Evolutionary conservation across 2,329 filamentous ascomycete genomes (phyloP).

Genomic region (Clonostachys sp.): DNA sequence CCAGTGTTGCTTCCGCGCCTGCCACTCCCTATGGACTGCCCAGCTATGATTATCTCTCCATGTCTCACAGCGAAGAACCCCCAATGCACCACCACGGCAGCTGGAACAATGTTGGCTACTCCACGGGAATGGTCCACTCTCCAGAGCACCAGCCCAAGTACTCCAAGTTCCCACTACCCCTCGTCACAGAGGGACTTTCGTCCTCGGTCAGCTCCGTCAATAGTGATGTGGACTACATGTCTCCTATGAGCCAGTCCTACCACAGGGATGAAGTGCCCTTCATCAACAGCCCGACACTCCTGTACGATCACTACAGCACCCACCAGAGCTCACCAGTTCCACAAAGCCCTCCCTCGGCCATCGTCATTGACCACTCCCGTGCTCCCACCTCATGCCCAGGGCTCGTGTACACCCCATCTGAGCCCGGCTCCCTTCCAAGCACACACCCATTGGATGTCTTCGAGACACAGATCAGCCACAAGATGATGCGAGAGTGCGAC

Average conservation of each 20-base stretch:
- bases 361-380: slow-evolving; percentile 51
- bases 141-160: slow-evolving; percentile 27
- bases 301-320: slow-evolving; percentile 51
- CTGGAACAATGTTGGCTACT: slow-evolving; percentile 45
- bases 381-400: slow-evolving; percentile 58
- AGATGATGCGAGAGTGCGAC: slow-evolving; percentile 51
- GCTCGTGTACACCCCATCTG: slow-evolving; percentile 55
- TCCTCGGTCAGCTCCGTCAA: slow-evolving; percentile 52
- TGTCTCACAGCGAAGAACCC: slow-evolving; percentile 39
- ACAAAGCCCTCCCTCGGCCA: slow-evolving; percentile 49
- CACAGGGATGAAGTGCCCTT: slow-evolving; percentile 53
- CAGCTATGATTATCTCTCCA: slow-evolving; percentile 45
- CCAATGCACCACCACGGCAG: slow-evolving; percentile 31
- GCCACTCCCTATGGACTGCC: slow-evolving; percentile 28
- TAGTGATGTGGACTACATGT: slow-evolving; percentile 59
- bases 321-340: slow-evolving; percentile 47
- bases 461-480: slow-evolving; percentile 48
- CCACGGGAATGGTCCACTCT: slow-evolving; percentile 26
- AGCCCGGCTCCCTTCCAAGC: slow-evolving; percentile 55
- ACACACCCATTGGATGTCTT: slow-evolving; percentile 57
- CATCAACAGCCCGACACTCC: slow-evolving; percentile 48
- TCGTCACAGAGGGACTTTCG: slow-evolving; percentile 43
- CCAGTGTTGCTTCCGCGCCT: slow-evolving; percentile 32
- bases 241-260: slow-evolving; percentile 53
- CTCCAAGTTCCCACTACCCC: slow-evolving; percentile 37